These are phyloP conservation scores for Penicillium sp. DNA, from an alignment of 2,329 filamentous ascomycete genomes.

Conservation along the genomic window DNA sequence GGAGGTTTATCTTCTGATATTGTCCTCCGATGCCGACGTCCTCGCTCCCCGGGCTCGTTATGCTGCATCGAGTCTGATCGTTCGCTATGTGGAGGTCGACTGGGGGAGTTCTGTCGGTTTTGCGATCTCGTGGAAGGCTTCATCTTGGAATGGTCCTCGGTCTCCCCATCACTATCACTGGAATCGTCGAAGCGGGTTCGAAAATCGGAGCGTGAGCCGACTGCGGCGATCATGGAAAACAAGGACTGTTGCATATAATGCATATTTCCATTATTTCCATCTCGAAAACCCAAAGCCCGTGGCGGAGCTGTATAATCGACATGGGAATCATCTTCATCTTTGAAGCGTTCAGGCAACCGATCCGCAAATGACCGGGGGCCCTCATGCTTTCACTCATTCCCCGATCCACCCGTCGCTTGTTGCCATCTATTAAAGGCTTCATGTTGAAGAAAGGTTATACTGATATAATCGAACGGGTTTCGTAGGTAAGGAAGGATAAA, in stretches of 20 bases:
- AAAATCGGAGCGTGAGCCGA: slow-evolving; percentile 76
- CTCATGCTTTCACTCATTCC: slow-evolving; percentile 42
- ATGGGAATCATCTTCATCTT: slow-evolving; percentile 55
- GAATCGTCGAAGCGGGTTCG: slow-evolving; percentile 76
- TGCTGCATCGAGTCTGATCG: slow-evolving; percentile 2
- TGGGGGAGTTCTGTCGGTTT: slow-evolving; percentile 1
- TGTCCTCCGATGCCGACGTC: slow-evolving; percentile 52
- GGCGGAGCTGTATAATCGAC: slow-evolving; percentile 57
- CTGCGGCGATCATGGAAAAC: slow-evolving; percentile 85
- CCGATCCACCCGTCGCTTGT: slow-evolving; percentile 31
- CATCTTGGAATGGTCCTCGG: slow-evolving; percentile 26
- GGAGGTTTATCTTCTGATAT: slow-evolving; percentile 57
- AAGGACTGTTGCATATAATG: slow-evolving; percentile 88
- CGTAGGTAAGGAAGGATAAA: neutral
- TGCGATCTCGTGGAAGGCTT: slow-evolving; percentile 9
- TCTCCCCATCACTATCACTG: slow-evolving; percentile 68
- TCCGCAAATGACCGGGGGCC: slow-evolving; percentile 43
- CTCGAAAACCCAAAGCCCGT: slow-evolving; percentile 31
- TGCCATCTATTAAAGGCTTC: slow-evolving; percentile 37
- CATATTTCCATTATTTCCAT: slow-evolving; percentile 42
- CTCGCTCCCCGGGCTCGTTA: slow-evolving; percentile 30
- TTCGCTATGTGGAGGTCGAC: slow-evolving; percentile 3
- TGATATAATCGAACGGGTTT: slow-evolving; percentile 3
- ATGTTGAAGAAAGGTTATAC: slow-evolving; percentile 19
- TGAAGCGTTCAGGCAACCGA: slow-evolving; percentile 55